Evolutionary conservation across 495 filamentous ascomycete genomes (phyloP), one percentile per base, ranked within the genome.

Genomic region (Lophiotrema nucula): DNA sequence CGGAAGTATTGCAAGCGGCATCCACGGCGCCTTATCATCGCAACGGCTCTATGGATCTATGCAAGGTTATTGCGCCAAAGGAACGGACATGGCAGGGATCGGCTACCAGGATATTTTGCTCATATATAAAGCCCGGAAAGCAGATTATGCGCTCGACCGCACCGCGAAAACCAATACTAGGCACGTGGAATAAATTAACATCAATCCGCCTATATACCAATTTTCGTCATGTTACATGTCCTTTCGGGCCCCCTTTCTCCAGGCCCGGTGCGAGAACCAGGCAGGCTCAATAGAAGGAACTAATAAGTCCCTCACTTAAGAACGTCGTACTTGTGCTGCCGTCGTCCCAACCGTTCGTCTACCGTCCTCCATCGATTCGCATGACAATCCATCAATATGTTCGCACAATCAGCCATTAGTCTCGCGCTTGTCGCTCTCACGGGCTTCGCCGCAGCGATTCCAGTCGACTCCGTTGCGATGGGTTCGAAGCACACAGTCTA

Each of bases 401-500:
- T 53, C 21, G 2, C 25, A 18, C 33, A 24, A 53, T 42, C 49
- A 1, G n/a, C 25, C 23, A n/a, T 47, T 3, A 35, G 5, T 35
- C 24, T 55, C 21, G 39, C 52, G 11, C 39, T 55, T 25, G 3
- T 47, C 25, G 15, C 6, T 1, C 19, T 55, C 10, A 23, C 16
- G 3, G 24, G 24, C 26, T 31, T 19, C 15, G 16, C 13, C 12
- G 25, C 33, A 5, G 49, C 35, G 26, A 41, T 25, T 23, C 52
- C 52, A 3, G 16, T 35, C 25, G 23, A 15, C 24, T 1, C 24
- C 39, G 24, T 23, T 23, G 28, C 8, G 8, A 28, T 47, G 8
- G 53, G 53, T 22, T 56, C 53, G 25, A 56, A 56, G 48, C 53
- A 56, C 31, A 56, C 43, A 21, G 19, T 56, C 42, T 56, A 56